Evolutionary conservation across 1,139 yeast species (phyloP), one percentile per base, ranked within the genome.

Genomic region (Yamadazyma sp.): DNA sequence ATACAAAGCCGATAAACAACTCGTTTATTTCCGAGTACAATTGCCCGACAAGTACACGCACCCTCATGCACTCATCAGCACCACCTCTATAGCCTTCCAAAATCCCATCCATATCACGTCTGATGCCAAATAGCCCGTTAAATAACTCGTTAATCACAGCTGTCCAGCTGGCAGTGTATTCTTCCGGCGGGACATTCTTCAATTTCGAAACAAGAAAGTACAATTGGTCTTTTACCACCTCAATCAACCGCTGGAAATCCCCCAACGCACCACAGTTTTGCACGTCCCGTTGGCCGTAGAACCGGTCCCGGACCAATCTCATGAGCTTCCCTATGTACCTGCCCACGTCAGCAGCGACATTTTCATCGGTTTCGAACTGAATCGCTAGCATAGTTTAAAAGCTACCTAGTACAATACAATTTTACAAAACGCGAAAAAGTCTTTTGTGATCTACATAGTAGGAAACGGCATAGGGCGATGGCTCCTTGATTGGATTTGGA

Each of bases 381-480:
- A 27, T 27, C 10, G 29, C 13, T 14, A 27, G n/a, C 29, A 27
- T 27, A 13, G 6, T 27, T 11, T 8, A 10, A 4, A 15, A 27
- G 20, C 12, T 23, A n/a, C n/a, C n/a, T n/a, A n/a, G n/a, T 23
- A 12, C 25, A 26, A n/a, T 12, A 12, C 13, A 26, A 12, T 26
- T 26, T 13, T n/a, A 8, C 9, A 13, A 16, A 26, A 26, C 13
- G 29, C 29, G 29, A 26, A 28, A n/a, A n/a, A n/a, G n/a, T n/a
- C n/a, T n/a, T n/a, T n/a, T n/a, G n/a, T n/a, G n/a, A n/a, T n/a
- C n/a, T 29, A 29, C 31, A 29, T 60, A 5, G 76, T 61, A 4
- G 96, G 92, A 49, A 83, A 88, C 2, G 90, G 90, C 29, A 89
- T 56, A 20, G 53, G 50, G 44, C 97, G 73, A 56, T 89, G 97